Percentiles rank a stretch among this genome's conserved stretches.
phyloP scores from a whole-genome alignment of 2,329 filamentous ascomycete species.

The Aspergillus puulaauensis region DNA sequence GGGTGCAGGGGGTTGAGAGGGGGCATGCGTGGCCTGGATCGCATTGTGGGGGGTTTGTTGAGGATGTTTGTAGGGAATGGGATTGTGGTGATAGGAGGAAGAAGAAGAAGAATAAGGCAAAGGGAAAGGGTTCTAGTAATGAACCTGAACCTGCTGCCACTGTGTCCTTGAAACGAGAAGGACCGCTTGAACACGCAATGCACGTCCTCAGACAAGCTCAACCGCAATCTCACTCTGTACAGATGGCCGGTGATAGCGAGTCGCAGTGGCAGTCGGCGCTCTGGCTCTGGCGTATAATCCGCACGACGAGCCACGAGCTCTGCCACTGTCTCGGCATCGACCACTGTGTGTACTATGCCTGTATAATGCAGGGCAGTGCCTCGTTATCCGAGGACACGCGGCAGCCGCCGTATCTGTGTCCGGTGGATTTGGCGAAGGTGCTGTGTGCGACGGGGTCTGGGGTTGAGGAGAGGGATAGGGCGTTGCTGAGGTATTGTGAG shows the following conservation, averaged over 20 bases:
- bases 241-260: background rate
- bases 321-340: conserved; percentile 67
- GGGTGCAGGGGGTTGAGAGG: conserved; percentile 44
- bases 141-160: background rate
- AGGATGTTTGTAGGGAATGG: background rate
- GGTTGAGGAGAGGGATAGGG: background rate
- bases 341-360: conserved; percentile 53
- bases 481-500: conserved; percentile 3
- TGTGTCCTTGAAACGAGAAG: background rate
- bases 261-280: conserved; percentile 30
- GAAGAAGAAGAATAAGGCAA: too few relatives aligned
- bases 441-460: background rate
- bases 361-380: conserved; percentile 11
- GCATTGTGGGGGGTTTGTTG: conserved; percentile 51
- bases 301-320: conserved; percentile 64
- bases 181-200: background rate
- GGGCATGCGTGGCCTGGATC: conserved; percentile 64
- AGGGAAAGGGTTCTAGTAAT: too few relatives aligned
- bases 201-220: background rate
- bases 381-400: conserved; percentile 8
- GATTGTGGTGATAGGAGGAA: conserved; percentile 1
- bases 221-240: too few relatives aligned
- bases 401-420: conserved; percentile 12
- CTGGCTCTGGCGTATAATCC: conserved; percentile 59
- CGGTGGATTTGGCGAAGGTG: conserved; percentile 8